Conservation (phyloP, 2,329 filamentous ascomycete species). For the Aspergillus brunneoviolaceus region DNA sequence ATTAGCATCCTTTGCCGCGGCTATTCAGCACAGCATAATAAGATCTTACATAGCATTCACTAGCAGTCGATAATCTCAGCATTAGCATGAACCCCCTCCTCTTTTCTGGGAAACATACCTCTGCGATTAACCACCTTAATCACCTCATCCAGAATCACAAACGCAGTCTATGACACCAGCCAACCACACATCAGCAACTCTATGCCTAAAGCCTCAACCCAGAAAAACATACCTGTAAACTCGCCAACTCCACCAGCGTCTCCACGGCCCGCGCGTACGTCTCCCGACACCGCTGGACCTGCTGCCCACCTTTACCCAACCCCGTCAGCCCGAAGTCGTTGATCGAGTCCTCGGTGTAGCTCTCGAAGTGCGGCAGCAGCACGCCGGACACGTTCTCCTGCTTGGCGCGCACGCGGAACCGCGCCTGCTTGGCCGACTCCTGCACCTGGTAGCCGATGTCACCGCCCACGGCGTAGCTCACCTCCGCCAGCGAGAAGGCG, state of each 20-base stretch:
- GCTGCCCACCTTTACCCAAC: conserved; percentile 93
- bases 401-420: conserved; percentile 89
- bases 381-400: conserved; percentile 99
- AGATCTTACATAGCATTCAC: conserved; percentile 83
- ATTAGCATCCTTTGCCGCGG: conserved; percentile 15
- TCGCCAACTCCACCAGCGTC: conserved; percentile 90
- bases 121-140: conserved; percentile 98
- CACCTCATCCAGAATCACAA: conserved; percentile 96
- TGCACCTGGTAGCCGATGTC: conserved; percentile 97
- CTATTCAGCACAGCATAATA: background rate
- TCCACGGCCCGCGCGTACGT: conserved; percentile 96
- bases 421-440: conserved; percentile 88
- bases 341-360: conserved; percentile 80
- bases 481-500: conserved; percentile 94
- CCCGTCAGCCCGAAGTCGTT: conserved; percentile 97
- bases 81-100: conserved; percentile 23
- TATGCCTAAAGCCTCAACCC: background rate
- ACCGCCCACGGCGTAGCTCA: conserved; percentile 93
- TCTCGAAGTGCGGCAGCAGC: conserved; percentile 89
- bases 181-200: background rate
- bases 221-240: conserved; percentile 64
- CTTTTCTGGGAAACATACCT: conserved; percentile 54
- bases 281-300: conserved; percentile 91
- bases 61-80: conserved; percentile 31
- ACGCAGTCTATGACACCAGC: conserved; percentile 66